A percentile compares a stretch with the other conserved stretches of the same genome.
phyloP scores from a whole-genome alignment of 257 asterid species.

The Forsythia viridissima region DNA sequence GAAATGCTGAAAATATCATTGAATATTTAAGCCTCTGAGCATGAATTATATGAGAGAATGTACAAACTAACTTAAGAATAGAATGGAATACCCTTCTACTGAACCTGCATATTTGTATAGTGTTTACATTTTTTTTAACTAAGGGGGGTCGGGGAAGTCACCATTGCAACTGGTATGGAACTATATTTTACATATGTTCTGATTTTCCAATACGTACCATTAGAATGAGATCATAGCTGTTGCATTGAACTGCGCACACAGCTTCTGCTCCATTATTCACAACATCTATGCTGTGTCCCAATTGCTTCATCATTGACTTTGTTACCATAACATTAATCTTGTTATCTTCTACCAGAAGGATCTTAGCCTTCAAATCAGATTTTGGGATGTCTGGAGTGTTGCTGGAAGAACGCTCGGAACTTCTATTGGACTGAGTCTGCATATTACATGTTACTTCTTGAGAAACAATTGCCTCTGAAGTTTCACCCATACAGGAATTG shows the following conservation, averaged over 20 bases:
- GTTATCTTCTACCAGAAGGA: slow-evolving; percentile 88
- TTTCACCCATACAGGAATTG: slow-evolving; percentile 25
- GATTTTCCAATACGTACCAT: slow-evolving; percentile 51
- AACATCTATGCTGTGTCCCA: slow-evolving; percentile 67
- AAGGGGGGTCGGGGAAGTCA: not conserved
- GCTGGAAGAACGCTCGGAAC: slow-evolving; percentile 54
- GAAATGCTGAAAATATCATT: not conserved
- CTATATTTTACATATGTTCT: not conserved
- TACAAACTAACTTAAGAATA: not conserved
- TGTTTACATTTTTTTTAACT: too few species aligned
- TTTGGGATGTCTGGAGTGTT: slow-evolving; percentile 36
- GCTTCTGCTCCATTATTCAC: slow-evolving; percentile 82
- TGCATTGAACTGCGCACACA: slow-evolving; percentile 58
- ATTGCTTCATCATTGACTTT: slow-evolving; percentile 77
- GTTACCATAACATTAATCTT: slow-evolving; percentile 84
- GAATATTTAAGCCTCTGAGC: not conserved
- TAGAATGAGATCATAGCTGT: slow-evolving; percentile 60
- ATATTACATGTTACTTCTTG: slow-evolving; percentile 27
- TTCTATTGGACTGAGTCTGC: slow-evolving; percentile 25
- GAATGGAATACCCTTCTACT: too few species aligned
- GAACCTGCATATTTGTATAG: too few species aligned
- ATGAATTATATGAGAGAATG: not conserved
- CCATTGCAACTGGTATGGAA: not conserved
- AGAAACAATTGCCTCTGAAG: slow-evolving; percentile 21
- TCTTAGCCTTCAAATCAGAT: slow-evolving; percentile 50